phyloP scores from a whole-genome alignment of 2,329 filamentous ascomycete genomes.

The Ophiosphaerella narmari region DNA sequence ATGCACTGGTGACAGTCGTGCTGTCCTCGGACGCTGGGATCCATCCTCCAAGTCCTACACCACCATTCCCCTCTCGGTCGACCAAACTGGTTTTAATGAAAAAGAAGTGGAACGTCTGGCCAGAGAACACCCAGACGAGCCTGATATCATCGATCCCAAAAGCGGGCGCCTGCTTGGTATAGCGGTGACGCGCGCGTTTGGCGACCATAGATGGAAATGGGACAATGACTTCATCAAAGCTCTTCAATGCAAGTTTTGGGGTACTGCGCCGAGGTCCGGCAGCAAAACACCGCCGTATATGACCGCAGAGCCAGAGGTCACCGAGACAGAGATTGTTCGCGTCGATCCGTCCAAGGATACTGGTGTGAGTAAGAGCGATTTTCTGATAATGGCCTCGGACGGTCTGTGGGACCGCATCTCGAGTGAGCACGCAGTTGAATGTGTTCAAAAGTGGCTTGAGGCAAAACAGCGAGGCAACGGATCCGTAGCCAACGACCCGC shows the following conservation, averaged over 20 bases:
- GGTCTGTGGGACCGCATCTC: slow-evolving; percentile 68
- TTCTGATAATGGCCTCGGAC: slow-evolving; percentile 70
- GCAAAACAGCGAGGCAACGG: slow-evolving; percentile 36
- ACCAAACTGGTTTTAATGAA: slow-evolving; percentile 69
- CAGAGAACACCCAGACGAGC: slow-evolving; percentile 66
- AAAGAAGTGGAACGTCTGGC: slow-evolving; percentile 62
- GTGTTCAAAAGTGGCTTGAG: slow-evolving; percentile 61
- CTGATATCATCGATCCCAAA: slow-evolving; percentile 57
- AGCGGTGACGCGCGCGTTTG: slow-evolving; percentile 69
- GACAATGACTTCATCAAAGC: slow-evolving; percentile 53
- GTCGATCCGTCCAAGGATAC: slow-evolving; percentile 20
- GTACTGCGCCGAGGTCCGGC: slow-evolving; percentile 52
- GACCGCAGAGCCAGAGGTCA: slow-evolving; percentile 69
- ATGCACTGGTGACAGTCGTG: slow-evolving; percentile 69
- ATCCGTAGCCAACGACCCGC: slow-evolving; percentile 21
- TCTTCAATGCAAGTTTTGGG: slow-evolving; percentile 56
- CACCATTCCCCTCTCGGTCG: slow-evolving; percentile 61
- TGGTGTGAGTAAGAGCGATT: slow-evolving; percentile 49
- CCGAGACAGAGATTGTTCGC: slow-evolving; percentile 57
- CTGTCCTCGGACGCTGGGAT: slow-evolving; percentile 63
- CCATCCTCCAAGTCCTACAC: slow-evolving; percentile 53
- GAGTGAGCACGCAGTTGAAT: slow-evolving; percentile 61
- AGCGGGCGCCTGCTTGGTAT: slow-evolving; percentile 65
- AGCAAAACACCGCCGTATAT: slow-evolving; percentile 66
- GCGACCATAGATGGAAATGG: slow-evolving; percentile 73